phyloP scores from a whole-genome alignment of 2,329 filamentous ascomycete genomes.

The Xylariaceae sp. region DNA sequence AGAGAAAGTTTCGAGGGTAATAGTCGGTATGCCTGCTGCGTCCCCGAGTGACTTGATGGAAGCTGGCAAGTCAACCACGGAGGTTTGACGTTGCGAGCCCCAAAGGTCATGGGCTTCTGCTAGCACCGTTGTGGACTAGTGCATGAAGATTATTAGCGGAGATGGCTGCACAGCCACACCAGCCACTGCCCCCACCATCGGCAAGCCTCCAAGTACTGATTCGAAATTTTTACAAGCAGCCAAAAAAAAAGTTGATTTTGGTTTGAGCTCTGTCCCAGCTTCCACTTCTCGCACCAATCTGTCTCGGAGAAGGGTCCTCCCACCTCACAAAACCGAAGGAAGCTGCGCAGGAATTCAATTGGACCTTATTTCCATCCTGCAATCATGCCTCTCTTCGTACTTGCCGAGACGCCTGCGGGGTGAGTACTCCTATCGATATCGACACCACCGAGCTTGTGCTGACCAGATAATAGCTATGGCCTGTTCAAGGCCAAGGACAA shows the following conservation, averaged over 20 bases:
- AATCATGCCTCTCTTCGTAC: conserved; percentile 83
- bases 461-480: conserved; percentile 63
- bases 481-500: conserved; percentile 98
- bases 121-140: not conserved
- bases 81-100: conserved; percentile 2
- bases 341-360: conserved; percentile 19
- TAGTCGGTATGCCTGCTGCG: conserved; percentile 13
- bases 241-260: conserved; percentile 9
- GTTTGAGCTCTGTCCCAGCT: conserved; percentile 11
- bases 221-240: conserved; percentile 14
- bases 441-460: conserved; percentile 10
- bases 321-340: conserved; percentile 12
- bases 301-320: conserved; percentile 10
- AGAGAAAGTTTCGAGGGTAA: conserved; percentile 8
- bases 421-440: conserved; percentile 32
- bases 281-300: conserved; percentile 2
- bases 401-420: conserved; percentile 85
- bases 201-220: no score
- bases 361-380: conserved; percentile 12
- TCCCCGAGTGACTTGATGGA: conserved; percentile 10
- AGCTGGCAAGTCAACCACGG: conserved; percentile 8
- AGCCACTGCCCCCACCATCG: conserved; percentile 9
- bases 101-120: not conserved
- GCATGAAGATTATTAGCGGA: conserved; percentile 4
- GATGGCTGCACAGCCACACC: conserved; percentile 7